Evolutionary conservation across 2,329 filamentous ascomycete genomes (phyloP).

Genomic region (Sclerotinia subarctica): DNA sequence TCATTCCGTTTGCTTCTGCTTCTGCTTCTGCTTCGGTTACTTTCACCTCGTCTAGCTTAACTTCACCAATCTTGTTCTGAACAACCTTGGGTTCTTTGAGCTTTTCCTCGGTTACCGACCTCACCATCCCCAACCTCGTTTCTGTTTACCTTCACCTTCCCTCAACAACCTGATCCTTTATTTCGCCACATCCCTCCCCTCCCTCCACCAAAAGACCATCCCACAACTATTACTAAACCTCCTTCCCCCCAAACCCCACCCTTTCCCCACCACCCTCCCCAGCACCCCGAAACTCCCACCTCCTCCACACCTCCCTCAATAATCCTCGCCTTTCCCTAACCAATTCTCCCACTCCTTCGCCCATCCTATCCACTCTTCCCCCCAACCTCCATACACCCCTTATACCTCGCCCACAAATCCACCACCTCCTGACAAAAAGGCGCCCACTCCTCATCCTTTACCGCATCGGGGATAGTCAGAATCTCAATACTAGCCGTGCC

Average conservation of each 20-base stretch:
- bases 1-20: not conserved
- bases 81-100: too few species aligned
- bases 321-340: not conserved
- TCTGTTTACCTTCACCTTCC: too few species aligned
- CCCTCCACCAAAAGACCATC: too few species aligned
- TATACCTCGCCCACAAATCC: conserved; percentile 44
- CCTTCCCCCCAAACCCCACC: too few species aligned
- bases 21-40: too few species aligned
- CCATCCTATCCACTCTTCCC: conserved; percentile 38
- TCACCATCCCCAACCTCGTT: too few species aligned
- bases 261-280: too few species aligned
- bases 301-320: not conserved
- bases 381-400: conserved; percentile 22
- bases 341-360: conserved; percentile 43
- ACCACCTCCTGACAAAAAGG: conserved; percentile 43
- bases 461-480: conserved; percentile 43
- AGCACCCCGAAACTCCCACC: not conserved
- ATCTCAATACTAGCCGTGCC: conserved; percentile 46
- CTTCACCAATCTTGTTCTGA: too few species aligned
- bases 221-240: too few species aligned
- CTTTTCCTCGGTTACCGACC: too few species aligned
- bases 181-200: too few species aligned
- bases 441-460: conserved; percentile 41
- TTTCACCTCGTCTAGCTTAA: not conserved
- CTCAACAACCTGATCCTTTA: too few species aligned